Evolutionary conservation across 495 filamentous ascomycete genomes (phyloP), one percentile per base, ranked within the genome.

Genomic region (Aspergillus funiculosus): DNA sequence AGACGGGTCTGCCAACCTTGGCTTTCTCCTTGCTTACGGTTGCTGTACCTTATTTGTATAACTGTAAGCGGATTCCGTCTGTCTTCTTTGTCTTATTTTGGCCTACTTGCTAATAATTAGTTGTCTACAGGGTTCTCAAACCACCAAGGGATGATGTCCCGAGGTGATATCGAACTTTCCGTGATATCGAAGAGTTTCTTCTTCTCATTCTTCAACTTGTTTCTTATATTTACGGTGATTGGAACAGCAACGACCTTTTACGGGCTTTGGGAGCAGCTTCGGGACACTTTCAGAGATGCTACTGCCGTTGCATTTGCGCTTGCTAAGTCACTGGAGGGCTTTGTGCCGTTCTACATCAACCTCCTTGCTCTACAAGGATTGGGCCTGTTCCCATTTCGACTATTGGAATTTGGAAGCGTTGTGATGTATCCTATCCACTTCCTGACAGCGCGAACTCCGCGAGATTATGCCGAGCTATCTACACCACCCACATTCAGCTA

Each of bases 161-260:
- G 86, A 53, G 86, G 85, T 18, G 94, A 99, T 46, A 79, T 97
- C n/a, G 94, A 96, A 57, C 76, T 97, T 7, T 96, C 91, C 6
- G 72, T 89, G 29, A 89, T 97, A 59, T 94, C 88, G 45, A 99
- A 99, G 72, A 99, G 96, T 59, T 99, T 96, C 68, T 96, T 96
- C 76, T 99, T 97, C 66, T 88, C 85, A 24, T 99, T 99, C 71
- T 96, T 97, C 79, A 99, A 99, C 68, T 81, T 96, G 17, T 99
- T 99, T 68, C 72, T 97, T 40, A 76, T 96, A 32, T 96, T 96
- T 60, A 95, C 92, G 2, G 79, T 94, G 19, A 85, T 94, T 32
- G 88, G 90, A 38, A 88, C 89, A 21, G 88, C 84, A 5, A 77
- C 77, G n/a, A 72, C 69, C 20, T 80, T 83, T 47, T 75, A 83